These are phyloP conservation scores for Cicer bijugum DNA, from an alignment of 306 rosid genomes.

Conservation along the genomic window DNA sequence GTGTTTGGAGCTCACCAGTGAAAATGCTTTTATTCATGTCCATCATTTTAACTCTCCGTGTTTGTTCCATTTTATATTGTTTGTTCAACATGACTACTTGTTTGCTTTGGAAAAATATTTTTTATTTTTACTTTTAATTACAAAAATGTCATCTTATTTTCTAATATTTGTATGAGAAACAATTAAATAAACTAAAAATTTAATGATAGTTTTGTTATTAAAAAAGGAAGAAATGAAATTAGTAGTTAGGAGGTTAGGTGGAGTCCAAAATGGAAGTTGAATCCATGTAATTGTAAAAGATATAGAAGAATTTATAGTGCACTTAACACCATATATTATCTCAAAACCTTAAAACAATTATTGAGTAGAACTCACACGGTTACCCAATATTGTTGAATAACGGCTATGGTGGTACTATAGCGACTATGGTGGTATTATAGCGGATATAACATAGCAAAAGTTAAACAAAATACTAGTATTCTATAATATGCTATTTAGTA, in stretches of 20 bases:
- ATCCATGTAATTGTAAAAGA: neutral
- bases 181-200: neutral
- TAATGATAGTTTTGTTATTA: neutral
- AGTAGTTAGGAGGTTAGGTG: neutral
- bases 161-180: neutral
- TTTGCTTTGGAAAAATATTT: neutral
- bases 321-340: neutral
- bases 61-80: slow-evolving; percentile 2
- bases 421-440: too few species aligned
- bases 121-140: too few species aligned
- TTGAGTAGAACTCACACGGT: neutral
- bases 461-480: too few species aligned
- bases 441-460: too few species aligned
- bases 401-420: too few species aligned
- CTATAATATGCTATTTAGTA: too few species aligned
- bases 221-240: neutral
- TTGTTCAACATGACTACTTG: neutral
- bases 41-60: slow-evolving; percentile 36
- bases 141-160: too few species aligned
- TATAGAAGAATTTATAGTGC: neutral
- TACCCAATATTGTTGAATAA: too few species aligned
- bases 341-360: neutral
- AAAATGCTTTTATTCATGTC: slow-evolving; percentile 53
- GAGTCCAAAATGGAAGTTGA: neutral
- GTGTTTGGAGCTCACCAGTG: slow-evolving; percentile 44